Evolutionary conservation across 495 filamentous ascomycete species (phyloP), one percentile per base, ranked within the genome.

Genomic region (Penicillium arizonense): DNA sequence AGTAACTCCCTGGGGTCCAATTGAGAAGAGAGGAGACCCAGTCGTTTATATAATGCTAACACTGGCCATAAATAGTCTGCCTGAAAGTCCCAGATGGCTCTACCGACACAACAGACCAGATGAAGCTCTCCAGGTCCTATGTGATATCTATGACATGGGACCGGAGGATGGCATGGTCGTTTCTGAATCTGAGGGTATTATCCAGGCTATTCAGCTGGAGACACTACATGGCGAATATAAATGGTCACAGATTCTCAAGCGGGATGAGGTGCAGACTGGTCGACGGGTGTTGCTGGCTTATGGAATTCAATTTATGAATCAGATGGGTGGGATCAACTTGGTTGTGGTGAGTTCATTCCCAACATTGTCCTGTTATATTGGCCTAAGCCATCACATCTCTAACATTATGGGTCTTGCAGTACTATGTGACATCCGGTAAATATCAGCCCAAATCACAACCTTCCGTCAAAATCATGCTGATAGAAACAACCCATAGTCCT

Each of bases 231-330:
- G 73, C 5, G 63, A 69, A 55, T 77, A 79, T 57, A 62, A 63
- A 26, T 79, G 72, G 72, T 59, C 58, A 1, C 66, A 77, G 49
- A 53, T 81, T n/a, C 69, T 85, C 35, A 73, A 74, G 58, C 65
- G 68, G 38, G 77, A 82, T 44, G 71, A 76, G 45, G 67, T 80
- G 20, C 74, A 80, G 57, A 80, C 82, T 28, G 69, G 80, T 23
- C 53, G 71, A 45, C 68, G 81, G 36, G 75, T 81, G 18, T 47
- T 77, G 36, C 71, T 85, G 8, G 78, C 80, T 1, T 78, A 75
- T 56, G 70, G 70, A 35, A 71, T 78, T 32, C 69, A 82, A 58
- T 59, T 63, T 33, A 63, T 66, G 49, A 66, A 66, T 39, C 63
- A 66, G 44, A 63, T 66, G 59, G 57, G 58, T 3, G 82, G 82